These are phyloP conservation scores for Psilocybe mexicana DNA, from an alignment of 1,284 basidiomycete species.

Conservation along the genomic window DNA sequence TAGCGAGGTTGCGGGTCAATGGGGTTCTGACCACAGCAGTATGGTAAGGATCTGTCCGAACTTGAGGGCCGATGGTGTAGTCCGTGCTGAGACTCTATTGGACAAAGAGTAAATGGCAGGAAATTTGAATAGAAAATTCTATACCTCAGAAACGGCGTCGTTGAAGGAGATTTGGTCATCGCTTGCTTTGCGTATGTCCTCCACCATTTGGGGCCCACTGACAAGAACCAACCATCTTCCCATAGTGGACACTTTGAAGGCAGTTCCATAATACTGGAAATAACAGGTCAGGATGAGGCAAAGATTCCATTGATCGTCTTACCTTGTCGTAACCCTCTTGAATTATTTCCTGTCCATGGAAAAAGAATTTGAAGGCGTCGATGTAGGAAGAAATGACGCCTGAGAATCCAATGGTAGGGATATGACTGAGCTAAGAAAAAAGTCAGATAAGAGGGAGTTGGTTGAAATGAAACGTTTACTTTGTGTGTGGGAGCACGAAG, in stretches of 20 bases:
- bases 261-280: slow-evolving; percentile 10
- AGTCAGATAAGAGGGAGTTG: not conserved
- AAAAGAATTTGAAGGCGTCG: slow-evolving; percentile 10
- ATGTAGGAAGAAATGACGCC: slow-evolving; percentile 9
- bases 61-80: slow-evolving; percentile 18
- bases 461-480: not conserved
- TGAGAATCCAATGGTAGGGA: slow-evolving; percentile 17
- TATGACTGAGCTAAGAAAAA: slow-evolving; percentile 10
- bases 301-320: not conserved
- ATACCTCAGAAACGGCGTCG: slow-evolving; percentile 13
- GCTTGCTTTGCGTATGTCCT: slow-evolving; percentile 16
- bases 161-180: slow-evolving; percentile 14
- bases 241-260: slow-evolving; percentile 14
- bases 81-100: slow-evolving; percentile 15
- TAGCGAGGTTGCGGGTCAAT: slow-evolving; percentile 18
- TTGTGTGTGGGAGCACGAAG: slow-evolving; percentile 6
- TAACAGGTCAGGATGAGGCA: not conserved
- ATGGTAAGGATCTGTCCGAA: not conserved
- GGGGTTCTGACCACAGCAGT: not conserved
- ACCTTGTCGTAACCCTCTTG: slow-evolving; percentile 16
- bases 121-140: not conserved
- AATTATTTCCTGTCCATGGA: slow-evolving; percentile 9
- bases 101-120: not conserved
- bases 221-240: slow-evolving; percentile 17
- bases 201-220: slow-evolving; percentile 16